Evolutionary conservation across 2,329 filamentous ascomycete species (phyloP).

Genomic region (Gaeumannomyces tritici): DNA sequence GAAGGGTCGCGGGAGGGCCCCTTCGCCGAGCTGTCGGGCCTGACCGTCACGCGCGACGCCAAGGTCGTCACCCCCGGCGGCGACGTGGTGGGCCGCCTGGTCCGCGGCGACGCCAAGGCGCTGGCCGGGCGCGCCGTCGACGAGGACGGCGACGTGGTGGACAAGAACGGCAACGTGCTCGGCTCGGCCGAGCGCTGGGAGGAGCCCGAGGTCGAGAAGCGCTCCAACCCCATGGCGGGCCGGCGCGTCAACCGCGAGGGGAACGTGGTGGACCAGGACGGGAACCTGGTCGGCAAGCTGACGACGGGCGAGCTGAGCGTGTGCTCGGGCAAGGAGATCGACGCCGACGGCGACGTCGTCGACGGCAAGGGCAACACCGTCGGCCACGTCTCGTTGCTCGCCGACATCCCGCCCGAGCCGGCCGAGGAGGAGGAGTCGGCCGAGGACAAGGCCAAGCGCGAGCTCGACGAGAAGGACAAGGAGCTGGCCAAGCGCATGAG

Average conservation of each 20-base stretch:
- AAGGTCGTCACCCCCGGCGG: conserved; percentile 57
- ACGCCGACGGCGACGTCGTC: conserved; percentile 62
- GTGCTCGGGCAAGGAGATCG: conserved; percentile 59
- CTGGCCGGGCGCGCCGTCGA: conserved; percentile 68
- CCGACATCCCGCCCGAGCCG: conserved; percentile 38
- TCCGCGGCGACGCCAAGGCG: conserved; percentile 60
- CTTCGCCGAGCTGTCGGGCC: conserved; percentile 56
- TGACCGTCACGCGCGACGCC: conserved; percentile 59
- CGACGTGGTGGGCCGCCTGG: conserved; percentile 62
- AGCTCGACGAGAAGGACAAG: conserved; percentile 54
- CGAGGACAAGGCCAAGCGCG: conserved; percentile 46
- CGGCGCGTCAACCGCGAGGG: conserved; percentile 49
- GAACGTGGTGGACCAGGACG: conserved; percentile 48
- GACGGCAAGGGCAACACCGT: conserved; percentile 58
- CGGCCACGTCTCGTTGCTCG: conserved; percentile 58
- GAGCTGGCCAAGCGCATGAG: conserved; percentile 72
- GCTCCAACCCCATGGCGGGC: conserved; percentile 41
- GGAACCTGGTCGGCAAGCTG: conserved; percentile 55
- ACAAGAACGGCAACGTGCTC: conserved; percentile 58
- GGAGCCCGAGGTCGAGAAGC: conserved; percentile 41
- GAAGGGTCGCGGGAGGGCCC: conserved; percentile 55
- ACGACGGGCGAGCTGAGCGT: conserved; percentile 56
- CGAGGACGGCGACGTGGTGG: conserved; percentile 72
- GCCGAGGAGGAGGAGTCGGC: conserved; percentile 48
- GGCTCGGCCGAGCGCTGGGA: conserved; percentile 52